Percentiles rank a stretch among this genome's conserved stretches.
These are phyloP conservation scores for Fusarium sp. DNA, from an alignment of 2,329 filamentous ascomycete species.

Conservation along the genomic window DNA sequence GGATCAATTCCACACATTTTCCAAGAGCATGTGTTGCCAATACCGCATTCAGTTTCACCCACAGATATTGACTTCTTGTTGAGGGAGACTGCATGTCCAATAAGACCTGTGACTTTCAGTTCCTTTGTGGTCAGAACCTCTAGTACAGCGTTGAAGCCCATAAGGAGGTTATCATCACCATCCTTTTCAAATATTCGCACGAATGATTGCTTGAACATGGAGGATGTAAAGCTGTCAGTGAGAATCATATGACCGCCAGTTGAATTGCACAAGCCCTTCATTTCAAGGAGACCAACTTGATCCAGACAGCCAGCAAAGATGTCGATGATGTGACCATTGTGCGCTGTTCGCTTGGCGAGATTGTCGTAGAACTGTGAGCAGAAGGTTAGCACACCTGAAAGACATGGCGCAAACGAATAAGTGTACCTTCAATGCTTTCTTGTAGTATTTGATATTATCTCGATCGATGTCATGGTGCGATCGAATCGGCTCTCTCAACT, in stretches of 20 bases:
- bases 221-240: constrained; percentile 97
- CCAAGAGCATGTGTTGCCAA: constrained; percentile 98
- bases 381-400: constrained; percentile 40
- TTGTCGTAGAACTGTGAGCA: constrained; percentile 83
- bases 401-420: not conserved
- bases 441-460: constrained; percentile 99
- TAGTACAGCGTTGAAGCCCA: constrained; percentile 97
- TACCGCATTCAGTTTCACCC: constrained; percentile 96
- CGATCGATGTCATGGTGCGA: constrained; percentile 99
- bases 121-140: constrained; percentile 98
- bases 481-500: constrained; percentile 94
- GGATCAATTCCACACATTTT: constrained; percentile 99
- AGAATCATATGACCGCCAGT: constrained; percentile 98
- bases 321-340: constrained; percentile 97
- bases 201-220: constrained; percentile 99
- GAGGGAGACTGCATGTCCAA: constrained; percentile 93
- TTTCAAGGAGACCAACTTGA: constrained; percentile 95
- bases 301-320: constrained; percentile 98
- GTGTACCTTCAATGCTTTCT: constrained; percentile 92
- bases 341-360: constrained; percentile 90
- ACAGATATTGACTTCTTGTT: constrained; percentile 99
- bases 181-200: constrained; percentile 98
- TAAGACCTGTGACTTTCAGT: constrained; percentile 95
- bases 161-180: constrained; percentile 89
- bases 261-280: constrained; percentile 96